Evolutionary conservation across 176 grass and related monocot genomes (phyloP), one percentile per base, ranked within the genome.

Genomic region (Poa annua): DNA sequence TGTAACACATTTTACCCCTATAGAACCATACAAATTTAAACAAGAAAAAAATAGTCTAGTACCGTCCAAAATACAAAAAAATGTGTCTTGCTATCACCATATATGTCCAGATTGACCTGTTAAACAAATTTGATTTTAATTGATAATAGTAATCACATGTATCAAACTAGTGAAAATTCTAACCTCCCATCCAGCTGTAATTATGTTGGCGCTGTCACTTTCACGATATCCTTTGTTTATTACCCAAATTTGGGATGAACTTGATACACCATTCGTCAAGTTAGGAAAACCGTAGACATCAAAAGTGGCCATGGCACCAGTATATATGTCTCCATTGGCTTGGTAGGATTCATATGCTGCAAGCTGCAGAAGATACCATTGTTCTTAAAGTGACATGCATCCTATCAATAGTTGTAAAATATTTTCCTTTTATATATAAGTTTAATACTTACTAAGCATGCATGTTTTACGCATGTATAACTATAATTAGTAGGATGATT

Each of bases 201-300:
- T 68, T 68, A 41, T 68, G 66, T 68, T 68, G 66, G n/a, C 10
- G 19, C 41, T n/a, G 35, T 68, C 66, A 39, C 66, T 21, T 6
- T 41, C 66, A 68, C 66, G 35, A 68, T 68, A 41, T 68, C 35
- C 66, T 41, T 68, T 68, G 19, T 68, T 68, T 68, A 68, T 68
- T 68, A 68, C 66, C 66, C 66, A 68, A n/a, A 68, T 68, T 68
- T 68, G 66, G 35, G 66, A 8, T 68, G 66, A 68, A 68, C 66
- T 68, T 21, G 35, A 68, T 68, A 41, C 15, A 41, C 19, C 36
- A 35, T 68, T 68, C 19, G 12, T 19, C 66, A 68, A 68, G 66
- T 68, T 20, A n/a, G 66, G 36, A 68, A 68, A 68, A 41, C 66
- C 35, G 4, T 68, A 41, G 3, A 68, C 66, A 68, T 68, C 66